Evolutionary conservation across 192 early-diverging fungal genomes (phyloP).

Genomic region (Backusella morwellensis): DNA sequence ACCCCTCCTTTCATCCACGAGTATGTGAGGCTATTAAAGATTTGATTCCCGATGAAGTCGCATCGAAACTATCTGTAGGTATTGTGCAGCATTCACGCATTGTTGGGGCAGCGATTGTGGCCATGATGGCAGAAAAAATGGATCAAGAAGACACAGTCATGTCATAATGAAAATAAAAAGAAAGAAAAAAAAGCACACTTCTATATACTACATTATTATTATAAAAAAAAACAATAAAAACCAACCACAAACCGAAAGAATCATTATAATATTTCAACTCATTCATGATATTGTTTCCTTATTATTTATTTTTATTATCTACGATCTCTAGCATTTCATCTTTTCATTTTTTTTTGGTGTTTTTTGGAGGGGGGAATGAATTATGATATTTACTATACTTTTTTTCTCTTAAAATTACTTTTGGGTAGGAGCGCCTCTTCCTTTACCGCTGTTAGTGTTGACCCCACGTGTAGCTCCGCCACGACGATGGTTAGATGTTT

Average conservation of each 20-base stretch:
- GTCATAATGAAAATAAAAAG: background rate
- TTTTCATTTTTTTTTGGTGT: background rate
- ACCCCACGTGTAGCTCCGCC: background rate
- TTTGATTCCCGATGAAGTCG: slow-evolving; percentile 33
- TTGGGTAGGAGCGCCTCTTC: slow-evolving; percentile 11
- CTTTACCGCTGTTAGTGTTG: background rate
- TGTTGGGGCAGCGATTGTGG: slow-evolving; percentile 40
- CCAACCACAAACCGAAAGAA: background rate
- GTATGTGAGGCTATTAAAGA: slow-evolving; percentile 36
- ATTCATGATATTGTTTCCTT: background rate
- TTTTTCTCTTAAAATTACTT: background rate
- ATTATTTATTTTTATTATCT: background rate
- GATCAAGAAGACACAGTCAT: slow-evolving; percentile 10
- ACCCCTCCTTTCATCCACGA: slow-evolving; percentile 40
- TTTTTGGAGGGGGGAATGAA: background rate
- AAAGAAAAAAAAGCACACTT: background rate
- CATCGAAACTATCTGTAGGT: slow-evolving; percentile 30
- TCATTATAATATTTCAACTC: background rate
- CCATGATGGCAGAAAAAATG: slow-evolving; percentile 39
- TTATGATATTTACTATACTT: slow-evolving; percentile 3
- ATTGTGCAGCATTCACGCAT: slow-evolving; percentile 38
- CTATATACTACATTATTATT: background rate
- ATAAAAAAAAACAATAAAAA: background rate
- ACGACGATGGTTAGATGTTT: background rate
- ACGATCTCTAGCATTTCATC: background rate